Evolutionary conservation across 139 green algal genomes (phyloP).

Genomic region (Marvania coccoides): DNA sequence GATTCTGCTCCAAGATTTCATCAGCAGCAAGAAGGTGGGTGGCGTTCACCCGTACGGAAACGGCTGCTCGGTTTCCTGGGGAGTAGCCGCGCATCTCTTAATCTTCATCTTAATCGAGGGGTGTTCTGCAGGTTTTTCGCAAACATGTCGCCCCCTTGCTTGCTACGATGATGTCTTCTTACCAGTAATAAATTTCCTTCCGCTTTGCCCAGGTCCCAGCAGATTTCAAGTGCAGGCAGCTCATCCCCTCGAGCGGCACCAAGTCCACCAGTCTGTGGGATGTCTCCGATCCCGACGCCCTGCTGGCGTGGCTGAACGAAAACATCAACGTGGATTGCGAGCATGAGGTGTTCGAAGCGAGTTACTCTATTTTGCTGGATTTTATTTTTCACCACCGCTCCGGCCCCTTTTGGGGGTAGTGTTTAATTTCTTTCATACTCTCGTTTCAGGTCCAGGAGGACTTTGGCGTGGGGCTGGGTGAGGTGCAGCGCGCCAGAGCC

Average conservation of each 20-base stretch:
- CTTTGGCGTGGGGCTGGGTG: constrained; percentile 38
- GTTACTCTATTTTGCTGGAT: background rate
- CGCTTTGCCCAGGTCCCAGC: background rate
- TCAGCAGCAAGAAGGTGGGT: constrained; percentile 28
- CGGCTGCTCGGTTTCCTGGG: too few relatives aligned
- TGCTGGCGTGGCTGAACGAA: constrained; percentile 47
- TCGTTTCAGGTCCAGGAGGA: constrained; percentile 40
- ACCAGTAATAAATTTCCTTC: background rate
- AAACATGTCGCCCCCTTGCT: too few relatives aligned
- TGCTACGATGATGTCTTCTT: background rate
- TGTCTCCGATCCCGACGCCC: constrained; percentile 10
- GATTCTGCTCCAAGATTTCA: constrained; percentile 35
- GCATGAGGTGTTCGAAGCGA: constrained; percentile 22
- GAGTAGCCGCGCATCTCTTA: too few relatives aligned
- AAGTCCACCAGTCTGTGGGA: constrained; percentile 46
- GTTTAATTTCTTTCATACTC: background rate
- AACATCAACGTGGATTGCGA: constrained; percentile 34
- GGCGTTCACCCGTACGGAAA: too few relatives aligned
- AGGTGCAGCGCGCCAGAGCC: constrained; percentile 30
- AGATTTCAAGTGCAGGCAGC: constrained; percentile 22
- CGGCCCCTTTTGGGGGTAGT: too few relatives aligned
- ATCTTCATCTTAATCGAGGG: too few relatives aligned
- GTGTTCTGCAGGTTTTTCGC: too few relatives aligned
- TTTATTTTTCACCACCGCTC: too few relatives aligned
- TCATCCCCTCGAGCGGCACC: constrained; percentile 38